Base-by-base conservation (phyloP, 2,329 filamentous ascomycete genomes). In the Laburnicola sp. region DNA sequence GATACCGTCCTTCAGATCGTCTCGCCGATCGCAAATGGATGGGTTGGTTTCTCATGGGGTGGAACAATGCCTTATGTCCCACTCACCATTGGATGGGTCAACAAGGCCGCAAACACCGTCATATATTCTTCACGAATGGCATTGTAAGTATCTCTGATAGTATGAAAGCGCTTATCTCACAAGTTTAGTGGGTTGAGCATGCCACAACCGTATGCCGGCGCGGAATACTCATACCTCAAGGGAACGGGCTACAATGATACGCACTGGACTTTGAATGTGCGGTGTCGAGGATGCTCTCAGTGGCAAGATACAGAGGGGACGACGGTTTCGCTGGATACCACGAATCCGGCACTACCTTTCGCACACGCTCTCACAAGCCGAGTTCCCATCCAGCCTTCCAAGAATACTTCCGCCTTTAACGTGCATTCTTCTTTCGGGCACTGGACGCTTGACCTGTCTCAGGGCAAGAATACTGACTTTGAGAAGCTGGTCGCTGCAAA, bases 21-120 rank as follows among this genome's bases (percentile, higher is more conserved):
- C 2, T 72, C 76, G 0, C 76, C 77, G 10, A 65, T 65, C n/a
- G 60, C 65, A 2, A 71, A 78, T 39, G 78, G 77, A 48, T 80
- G 78, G 78, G 73, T 75, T 6, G 78, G 76, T 2, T 65, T 79
- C 22, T 73, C 78, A 10, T 80, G 78, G 78, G 78, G 76, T n/a
- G 78, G 76, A 3, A 71, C 72, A 30, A 80, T 80, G 78, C 72
- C 74, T 1, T 76, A 78, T 62, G 75, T 76, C 51, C 78, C 78
- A 2, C 64, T 80, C 2, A 72, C 75, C 3, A 61, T 80, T 26
- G 73, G 69, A 3, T 80, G 78, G 78, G 59, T 68, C 32, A 78
- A 76, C 57, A 76, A 73, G 23, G 70, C 63, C 10, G 54, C 59
- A 6, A 71, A 62, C 11, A 74, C 72, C 3, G 48, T 62, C 8